These are phyloP conservation scores for Cyberlindnera bimundalis DNA, from an alignment of 805 yeast genomes.

Conservation along the genomic window DNA sequence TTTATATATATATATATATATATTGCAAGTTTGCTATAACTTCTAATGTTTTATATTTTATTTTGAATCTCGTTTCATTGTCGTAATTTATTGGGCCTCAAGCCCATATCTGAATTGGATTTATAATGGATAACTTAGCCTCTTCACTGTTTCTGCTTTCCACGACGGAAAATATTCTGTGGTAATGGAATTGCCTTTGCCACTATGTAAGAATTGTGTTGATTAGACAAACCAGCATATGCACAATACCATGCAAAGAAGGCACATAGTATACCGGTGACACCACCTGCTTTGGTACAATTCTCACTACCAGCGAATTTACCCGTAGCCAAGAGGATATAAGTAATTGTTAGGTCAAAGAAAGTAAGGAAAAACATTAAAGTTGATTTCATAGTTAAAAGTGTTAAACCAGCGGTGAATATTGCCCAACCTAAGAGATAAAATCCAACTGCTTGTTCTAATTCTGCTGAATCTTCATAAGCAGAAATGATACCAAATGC, in stretches of 20 bases:
- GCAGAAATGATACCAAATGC: conserved; percentile 50
- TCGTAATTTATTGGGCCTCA: no score
- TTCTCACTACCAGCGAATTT: conserved; percentile 37
- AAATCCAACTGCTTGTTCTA: conserved; percentile 48
- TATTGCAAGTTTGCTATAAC: no score
- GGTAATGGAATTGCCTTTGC: conserved; percentile 35
- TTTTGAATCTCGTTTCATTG: no score
- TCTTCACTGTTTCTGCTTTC: conserved; percentile 13
- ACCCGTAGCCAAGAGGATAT: conserved; percentile 43
- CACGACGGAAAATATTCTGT: conserved; percentile 10
- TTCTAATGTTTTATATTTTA: no score
- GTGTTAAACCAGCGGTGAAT: conserved; percentile 45
- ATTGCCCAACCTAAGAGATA: conserved; percentile 52
- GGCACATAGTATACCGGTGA: conserved; percentile 58
- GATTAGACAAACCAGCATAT: conserved; percentile 63
- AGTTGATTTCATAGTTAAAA: conserved; percentile 47
- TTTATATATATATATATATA: no score
- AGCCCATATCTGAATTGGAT: no score
- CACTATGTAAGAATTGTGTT: conserved; percentile 58
- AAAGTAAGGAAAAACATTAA: conserved; percentile 46
- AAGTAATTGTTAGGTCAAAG: conserved; percentile 43
- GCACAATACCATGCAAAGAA: conserved; percentile 70
- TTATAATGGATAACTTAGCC: no score
- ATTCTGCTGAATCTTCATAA: conserved; percentile 35
- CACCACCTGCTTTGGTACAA: conserved; percentile 55